Base-by-base conservation (phyloP, 1,284 basidiomycete genomes). In the Trichosporon sp. region DNA sequence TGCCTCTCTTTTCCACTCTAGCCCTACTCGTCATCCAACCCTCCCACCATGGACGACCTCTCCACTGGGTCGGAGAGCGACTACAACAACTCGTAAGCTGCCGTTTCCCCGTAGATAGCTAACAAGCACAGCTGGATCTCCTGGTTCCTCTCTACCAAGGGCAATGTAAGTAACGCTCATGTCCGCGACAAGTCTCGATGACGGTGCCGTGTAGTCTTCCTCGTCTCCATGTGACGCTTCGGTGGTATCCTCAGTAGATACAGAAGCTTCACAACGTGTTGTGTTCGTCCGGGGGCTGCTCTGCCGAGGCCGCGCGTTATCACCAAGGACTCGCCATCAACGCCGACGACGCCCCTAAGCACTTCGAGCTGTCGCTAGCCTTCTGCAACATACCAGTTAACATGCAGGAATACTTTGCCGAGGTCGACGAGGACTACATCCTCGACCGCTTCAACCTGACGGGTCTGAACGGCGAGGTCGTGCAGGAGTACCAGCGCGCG, bases 381-480 rank as follows among this genome's bases (percentile, higher is more conserved):
- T 26, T 26, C 26, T 26, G 26, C 26, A 26, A 26, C 26, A 26
- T 26, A 26, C 26, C 12, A 35, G 32, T 32, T 63, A n/a, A 56
- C 66, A 11, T 16, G 40, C 67, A 83, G 85, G 96, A 99, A 86
- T 99, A 99, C 87, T 99, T 98, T 83, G 98, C 96, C 85, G 96
- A 99, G 86, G 94, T 99, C 76, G 97, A 99, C 82, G 96, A 98
- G 81, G 96, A 98, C 85, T 99, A 98, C 85, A 98, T 99, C 78
- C 88, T 98, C 66, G 96, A 99, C 85, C 89, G 96, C 64, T 98
- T 99, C 89, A 99, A 98, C 85, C 87, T 99, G 70, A 99, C 96
- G 4, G 96, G 97, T 1, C 87, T 98, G 73, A 98, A 98, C 85
- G 92, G 92, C 75, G 96, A 99, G 84, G 94, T 85, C 31, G 80